These are phyloP conservation scores for Lodderomyces elongisporus DNA, from an alignment of 1,139 yeast species.

Conservation along the genomic window DNA sequence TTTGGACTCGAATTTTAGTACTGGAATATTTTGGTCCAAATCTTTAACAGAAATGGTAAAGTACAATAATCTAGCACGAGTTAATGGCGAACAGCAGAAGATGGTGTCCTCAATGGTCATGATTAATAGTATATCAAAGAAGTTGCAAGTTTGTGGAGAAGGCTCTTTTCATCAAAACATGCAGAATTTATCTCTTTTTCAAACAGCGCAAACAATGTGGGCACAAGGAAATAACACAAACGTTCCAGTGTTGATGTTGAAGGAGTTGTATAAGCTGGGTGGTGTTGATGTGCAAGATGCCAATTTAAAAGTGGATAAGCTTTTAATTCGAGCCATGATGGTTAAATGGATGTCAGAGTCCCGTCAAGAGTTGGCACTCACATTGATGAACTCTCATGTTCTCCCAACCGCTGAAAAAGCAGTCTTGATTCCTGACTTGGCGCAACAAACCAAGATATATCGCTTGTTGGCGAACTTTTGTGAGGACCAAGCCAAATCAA, in stretches of 20 bases:
- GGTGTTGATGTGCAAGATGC: conserved; percentile 18
- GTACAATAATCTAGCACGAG: conserved; percentile 38
- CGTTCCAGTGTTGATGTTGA: conserved; percentile 50
- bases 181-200: conserved; percentile 34
- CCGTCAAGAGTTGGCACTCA: conserved; percentile 58
- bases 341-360: conserved; percentile 72
- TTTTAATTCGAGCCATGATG: conserved; percentile 44
- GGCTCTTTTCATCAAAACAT: conserved; percentile 11
- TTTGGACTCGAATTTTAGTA: not conserved
- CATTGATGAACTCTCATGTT: conserved; percentile 54
- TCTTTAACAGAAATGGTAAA: conserved; percentile 37
- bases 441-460: conserved; percentile 40
- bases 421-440: conserved; percentile 14
- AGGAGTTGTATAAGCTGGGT: conserved; percentile 17
- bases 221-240: conserved; percentile 48
- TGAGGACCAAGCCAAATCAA: conserved; percentile 54
- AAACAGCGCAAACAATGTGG: conserved; percentile 59
- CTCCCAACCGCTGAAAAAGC: conserved; percentile 32
- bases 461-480: conserved; percentile 72
- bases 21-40: conserved; percentile 19
- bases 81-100: conserved; percentile 36
- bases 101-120: conserved; percentile 46
- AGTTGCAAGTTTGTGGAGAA: conserved; percentile 10
- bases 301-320: conserved; percentile 20
- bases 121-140: conserved; percentile 33